phyloP scores from a whole-genome alignment of 2,329 filamentous ascomycete genomes.

The Bretziella fagacearum region DNA sequence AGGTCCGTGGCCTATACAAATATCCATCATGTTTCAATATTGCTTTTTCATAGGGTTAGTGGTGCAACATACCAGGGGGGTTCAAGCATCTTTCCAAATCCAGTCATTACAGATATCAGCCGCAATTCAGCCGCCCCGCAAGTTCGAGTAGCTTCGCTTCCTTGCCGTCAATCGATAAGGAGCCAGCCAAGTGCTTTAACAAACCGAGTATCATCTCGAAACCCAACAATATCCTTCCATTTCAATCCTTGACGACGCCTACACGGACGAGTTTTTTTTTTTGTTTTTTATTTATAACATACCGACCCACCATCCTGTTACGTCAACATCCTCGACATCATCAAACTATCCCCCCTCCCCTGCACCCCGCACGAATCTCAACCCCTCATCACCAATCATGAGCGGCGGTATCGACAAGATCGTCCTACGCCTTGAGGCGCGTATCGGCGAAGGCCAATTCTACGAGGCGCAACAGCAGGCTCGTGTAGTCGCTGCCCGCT shows the following conservation, averaged over 20 bases:
- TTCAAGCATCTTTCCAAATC: not conserved
- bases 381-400: slow-evolving; percentile 7
- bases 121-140: slow-evolving; percentile 11
- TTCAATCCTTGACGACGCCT: no score
- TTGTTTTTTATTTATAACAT: no score
- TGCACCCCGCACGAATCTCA: not conserved
- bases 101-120: not conserved
- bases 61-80: not conserved
- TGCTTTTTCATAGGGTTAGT: slow-evolving; percentile 8
- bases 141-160: not conserved
- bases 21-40: no score
- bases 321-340: not conserved
- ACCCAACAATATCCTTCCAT: not conserved
- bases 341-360: not conserved
- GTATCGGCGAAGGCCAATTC: slow-evolving; percentile 79
- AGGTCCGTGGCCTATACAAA: no score
- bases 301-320: no score
- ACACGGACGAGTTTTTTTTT: no score
- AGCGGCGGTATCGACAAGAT: slow-evolving; percentile 37
- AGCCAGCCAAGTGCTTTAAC: not conserved
- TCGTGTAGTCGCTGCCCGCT: slow-evolving; percentile 82
- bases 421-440: slow-evolving; percentile 56
- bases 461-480: slow-evolving; percentile 99
- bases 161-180: not conserved
- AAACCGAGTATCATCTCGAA: not conserved